Percentiles rank a stretch among this genome's conserved stretches.
Evolutionary conservation across 768 basidiomycete genomes (phyloP).

Genomic region (Tylopilus cervinicoccineus): DNA sequence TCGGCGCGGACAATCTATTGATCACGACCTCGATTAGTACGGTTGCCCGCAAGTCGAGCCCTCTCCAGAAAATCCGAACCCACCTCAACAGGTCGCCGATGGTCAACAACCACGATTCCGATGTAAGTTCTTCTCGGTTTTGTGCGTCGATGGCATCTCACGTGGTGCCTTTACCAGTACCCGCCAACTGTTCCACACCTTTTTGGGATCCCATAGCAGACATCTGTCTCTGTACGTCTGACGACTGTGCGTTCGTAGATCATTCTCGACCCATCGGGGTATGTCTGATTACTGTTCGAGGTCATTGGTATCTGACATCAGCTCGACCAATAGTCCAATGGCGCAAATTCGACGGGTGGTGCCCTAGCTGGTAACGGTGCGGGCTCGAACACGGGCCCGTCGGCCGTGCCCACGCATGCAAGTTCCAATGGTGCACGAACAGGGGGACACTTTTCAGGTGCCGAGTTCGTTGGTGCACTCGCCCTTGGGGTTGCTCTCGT

Average conservation of each 20-base stretch:
- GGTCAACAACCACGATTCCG: constrained; percentile 45
- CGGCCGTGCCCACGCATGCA: constrained; percentile 29
- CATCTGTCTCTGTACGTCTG: constrained; percentile 56
- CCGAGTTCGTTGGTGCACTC: background rate
- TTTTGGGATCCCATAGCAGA: constrained; percentile 78
- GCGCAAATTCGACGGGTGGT: constrained; percentile 65
- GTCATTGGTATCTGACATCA: background rate
- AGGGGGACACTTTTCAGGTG: background rate
- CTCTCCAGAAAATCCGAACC: background rate
- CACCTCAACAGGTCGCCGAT: background rate
- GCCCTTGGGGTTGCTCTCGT: background rate
- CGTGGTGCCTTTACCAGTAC: background rate
- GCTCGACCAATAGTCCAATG: constrained; percentile 50
- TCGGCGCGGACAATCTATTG: background rate
- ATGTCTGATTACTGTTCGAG: constrained; percentile 13
- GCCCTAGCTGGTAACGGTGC: constrained; percentile 37
- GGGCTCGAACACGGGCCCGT: background rate
- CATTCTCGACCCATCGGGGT: constrained; percentile 63
- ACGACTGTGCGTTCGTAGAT: constrained; percentile 60
- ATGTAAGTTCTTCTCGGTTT: constrained; percentile 36
- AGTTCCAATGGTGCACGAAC: constrained; percentile 42
- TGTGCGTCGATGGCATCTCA: background rate
- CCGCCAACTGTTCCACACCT: constrained; percentile 62
- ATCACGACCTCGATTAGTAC: background rate
- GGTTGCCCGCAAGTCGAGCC: background rate